A percentile compares a stretch with the other conserved stretches of the same genome.
These are phyloP conservation scores for Dactylonectria estremocensis DNA, from an alignment of 2,329 filamentous ascomycete genomes.

Conservation along the genomic window DNA sequence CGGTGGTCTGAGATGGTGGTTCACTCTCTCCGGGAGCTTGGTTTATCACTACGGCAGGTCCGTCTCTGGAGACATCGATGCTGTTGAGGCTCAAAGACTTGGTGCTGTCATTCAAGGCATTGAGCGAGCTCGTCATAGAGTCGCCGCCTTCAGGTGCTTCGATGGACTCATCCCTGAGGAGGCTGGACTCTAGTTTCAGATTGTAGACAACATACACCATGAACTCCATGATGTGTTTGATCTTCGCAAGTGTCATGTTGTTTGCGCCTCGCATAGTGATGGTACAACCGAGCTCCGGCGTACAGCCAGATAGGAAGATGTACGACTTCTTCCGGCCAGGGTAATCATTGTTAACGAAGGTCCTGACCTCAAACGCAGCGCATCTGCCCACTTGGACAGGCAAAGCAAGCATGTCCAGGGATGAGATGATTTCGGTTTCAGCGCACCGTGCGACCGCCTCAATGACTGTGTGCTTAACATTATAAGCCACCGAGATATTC, in stretches of 20 bases:
- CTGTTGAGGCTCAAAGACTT: slow-evolving; percentile 53
- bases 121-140: slow-evolving; percentile 57
- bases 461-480: slow-evolving; percentile 96
- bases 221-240: slow-evolving; percentile 97
- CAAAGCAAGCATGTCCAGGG: slow-evolving; percentile 90
- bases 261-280: slow-evolving; percentile 90
- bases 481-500: slow-evolving; percentile 93
- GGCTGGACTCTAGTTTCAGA: slow-evolving; percentile 92
- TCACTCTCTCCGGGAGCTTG: slow-evolving; percentile 57
- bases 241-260: slow-evolving; percentile 77
- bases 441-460: slow-evolving; percentile 95
- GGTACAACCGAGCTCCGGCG: slow-evolving; percentile 92
- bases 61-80: slow-evolving; percentile 48
- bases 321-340: slow-evolving; percentile 90
- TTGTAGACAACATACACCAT: slow-evolving; percentile 99
- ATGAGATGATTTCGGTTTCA: slow-evolving; percentile 93
- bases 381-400: slow-evolving; percentile 83
- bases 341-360: slow-evolving; percentile 85
- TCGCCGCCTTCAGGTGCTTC: slow-evolving; percentile 77
- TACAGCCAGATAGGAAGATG: slow-evolving; percentile 93
- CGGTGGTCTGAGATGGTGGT: slow-evolving; percentile 52
- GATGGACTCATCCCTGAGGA: slow-evolving; percentile 94
- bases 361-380: slow-evolving; percentile 93
- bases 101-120: slow-evolving; percentile 59
- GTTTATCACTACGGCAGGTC: slow-evolving; percentile 52